These are phyloP conservation scores for Podosphaera leucotricha DNA, from an alignment of 2,329 filamentous ascomycete species.

Conservation along the genomic window DNA sequence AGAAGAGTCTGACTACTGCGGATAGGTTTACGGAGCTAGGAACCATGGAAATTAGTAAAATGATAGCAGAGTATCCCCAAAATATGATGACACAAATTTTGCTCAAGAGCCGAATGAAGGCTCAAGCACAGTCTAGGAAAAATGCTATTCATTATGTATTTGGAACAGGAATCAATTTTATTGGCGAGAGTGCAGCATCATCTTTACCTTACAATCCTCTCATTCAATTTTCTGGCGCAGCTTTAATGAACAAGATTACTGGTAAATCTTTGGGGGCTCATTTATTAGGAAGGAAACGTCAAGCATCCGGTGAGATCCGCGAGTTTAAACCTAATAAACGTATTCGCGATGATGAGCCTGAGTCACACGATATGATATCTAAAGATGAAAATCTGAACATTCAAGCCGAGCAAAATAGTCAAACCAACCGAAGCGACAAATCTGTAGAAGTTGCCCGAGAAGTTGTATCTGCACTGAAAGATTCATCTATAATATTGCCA, in stretches of 20 bases:
- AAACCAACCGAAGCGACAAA: slow-evolving; percentile 1
- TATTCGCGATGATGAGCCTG: slow-evolving; percentile 13
- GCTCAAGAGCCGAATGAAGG: slow-evolving; percentile 21
- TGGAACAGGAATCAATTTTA: slow-evolving; percentile 29
- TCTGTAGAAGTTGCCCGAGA: slow-evolving; percentile 47
- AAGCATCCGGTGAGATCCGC: slow-evolving; percentile 5
- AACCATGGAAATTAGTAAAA: slow-evolving; percentile 30
- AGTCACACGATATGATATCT: slow-evolving; percentile 2
- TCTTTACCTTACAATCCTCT: slow-evolving; percentile 23
- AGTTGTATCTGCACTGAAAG: slow-evolving; percentile 38
- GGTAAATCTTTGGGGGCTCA: slow-evolving; percentile 1
- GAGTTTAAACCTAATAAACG: slow-evolving; percentile 16
- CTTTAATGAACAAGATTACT: slow-evolving; percentile 21
- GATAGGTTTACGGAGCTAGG: slow-evolving; percentile 28
- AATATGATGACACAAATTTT: slow-evolving; percentile 31
- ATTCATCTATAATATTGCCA: slow-evolving; percentile 46
- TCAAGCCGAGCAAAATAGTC: slow-evolving; percentile 9
- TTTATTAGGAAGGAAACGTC: slow-evolving; percentile 5
- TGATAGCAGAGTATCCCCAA: slow-evolving; percentile 31
- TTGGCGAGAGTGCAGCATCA: slow-evolving; percentile 23
- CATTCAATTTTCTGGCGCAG: slow-evolving; percentile 31
- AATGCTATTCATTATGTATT: slow-evolving; percentile 39
- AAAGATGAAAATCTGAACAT: slow-evolving; percentile 6
- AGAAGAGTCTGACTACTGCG: slow-evolving; percentile 21
- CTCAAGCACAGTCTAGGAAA: slow-evolving; percentile 27